phyloP scores from a whole-genome alignment of 345 rosid species.

The Dipteronia dyeriana region DNA sequence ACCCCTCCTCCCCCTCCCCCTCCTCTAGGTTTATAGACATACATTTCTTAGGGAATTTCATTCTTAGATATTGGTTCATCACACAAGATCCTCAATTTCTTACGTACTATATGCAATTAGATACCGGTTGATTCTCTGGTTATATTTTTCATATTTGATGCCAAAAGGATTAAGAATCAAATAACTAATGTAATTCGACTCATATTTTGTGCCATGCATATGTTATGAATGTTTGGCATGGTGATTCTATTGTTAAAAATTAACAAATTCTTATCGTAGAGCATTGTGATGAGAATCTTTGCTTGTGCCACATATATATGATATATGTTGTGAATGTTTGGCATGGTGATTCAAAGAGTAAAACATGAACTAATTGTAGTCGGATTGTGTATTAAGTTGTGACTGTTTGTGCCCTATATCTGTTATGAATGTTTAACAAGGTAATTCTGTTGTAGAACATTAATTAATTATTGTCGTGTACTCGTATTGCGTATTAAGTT shows the following conservation, averaged over 20 bases:
- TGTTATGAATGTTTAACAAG: conserved; percentile 3
- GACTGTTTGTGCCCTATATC: not conserved
- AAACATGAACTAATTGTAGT: not conserved
- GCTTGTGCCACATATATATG: not conserved
- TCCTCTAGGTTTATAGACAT: no score
- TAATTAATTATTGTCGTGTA: not conserved
- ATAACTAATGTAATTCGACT: not conserved
- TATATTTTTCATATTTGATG: not conserved
- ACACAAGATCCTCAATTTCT: not conserved
- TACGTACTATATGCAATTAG: conserved; percentile 2
- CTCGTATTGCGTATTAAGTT: not conserved
- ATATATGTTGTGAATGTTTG: not conserved
- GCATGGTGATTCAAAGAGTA: conserved; percentile 3
- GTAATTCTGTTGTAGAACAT: not conserved
- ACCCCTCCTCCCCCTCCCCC: no score
- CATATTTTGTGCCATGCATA: not conserved
- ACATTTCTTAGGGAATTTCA: no score
- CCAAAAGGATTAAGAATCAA: not conserved
- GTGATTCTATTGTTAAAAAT: not conserved
- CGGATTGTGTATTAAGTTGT: not conserved
- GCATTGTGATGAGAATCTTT: not conserved
- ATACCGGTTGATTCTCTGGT: conserved; percentile 2
- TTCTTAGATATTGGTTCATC: conserved; percentile 6
- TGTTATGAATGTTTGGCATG: conserved; percentile 6
- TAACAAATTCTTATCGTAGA: not conserved